Conservation (phyloP, 768 basidiomycete species). For the Rhodotorula sphaerocarpa region DNA sequence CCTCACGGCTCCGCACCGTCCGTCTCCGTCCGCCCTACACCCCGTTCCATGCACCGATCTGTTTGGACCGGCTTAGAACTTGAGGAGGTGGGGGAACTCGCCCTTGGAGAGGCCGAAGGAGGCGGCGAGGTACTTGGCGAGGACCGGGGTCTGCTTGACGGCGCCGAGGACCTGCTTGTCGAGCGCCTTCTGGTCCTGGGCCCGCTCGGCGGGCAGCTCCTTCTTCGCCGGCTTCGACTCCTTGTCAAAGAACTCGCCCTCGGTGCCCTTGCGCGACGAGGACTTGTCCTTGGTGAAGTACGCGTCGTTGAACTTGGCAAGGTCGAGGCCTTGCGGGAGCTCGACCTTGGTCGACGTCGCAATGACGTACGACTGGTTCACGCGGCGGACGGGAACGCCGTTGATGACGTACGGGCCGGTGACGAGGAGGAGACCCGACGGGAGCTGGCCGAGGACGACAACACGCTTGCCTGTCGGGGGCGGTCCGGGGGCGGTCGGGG, state of each 20-base stretch:
- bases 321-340: constrained; percentile 58
- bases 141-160: constrained; percentile 71
- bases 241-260: constrained; percentile 93
- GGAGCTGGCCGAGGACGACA: constrained; percentile 92
- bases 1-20: too few species aligned
- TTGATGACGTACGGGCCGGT: constrained; percentile 97
- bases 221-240: constrained; percentile 53
- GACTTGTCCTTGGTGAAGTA: constrained; percentile 78
- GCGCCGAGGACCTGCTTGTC: constrained; percentile 71
- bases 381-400: constrained; percentile 93
- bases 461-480: constrained; percentile 61
- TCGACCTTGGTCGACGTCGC: constrained; percentile 93
- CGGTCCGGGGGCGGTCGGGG: neutral
- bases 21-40: too few species aligned
- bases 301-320: constrained; percentile 78
- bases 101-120: constrained; percentile 93
- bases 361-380: constrained; percentile 98
- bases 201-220: constrained; percentile 63
- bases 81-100: constrained; percentile 89
- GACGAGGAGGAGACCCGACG: constrained; percentile 76
- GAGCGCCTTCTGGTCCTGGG: constrained; percentile 64
- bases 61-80: constrained; percentile 62
- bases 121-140: constrained; percentile 85
- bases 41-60: too few species aligned
- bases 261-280: constrained; percentile 68